Evolutionary conservation across 768 basidiomycete species (phyloP).

Genomic region (Mycena capillaripes): DNA sequence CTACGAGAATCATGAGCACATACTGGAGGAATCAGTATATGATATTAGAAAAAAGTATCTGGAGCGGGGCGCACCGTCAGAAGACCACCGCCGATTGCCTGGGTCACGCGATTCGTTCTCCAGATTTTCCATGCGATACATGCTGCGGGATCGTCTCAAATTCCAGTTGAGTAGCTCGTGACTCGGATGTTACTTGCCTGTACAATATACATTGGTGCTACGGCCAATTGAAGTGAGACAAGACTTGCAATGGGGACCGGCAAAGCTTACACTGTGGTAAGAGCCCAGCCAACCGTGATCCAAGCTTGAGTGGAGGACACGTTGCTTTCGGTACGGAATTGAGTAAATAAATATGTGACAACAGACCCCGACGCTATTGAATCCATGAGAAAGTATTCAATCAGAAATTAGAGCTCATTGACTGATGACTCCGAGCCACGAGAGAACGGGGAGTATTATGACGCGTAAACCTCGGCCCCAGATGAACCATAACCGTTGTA

Average conservation of each 20-base stretch:
- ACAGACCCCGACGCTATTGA: background rate
- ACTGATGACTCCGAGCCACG: background rate
- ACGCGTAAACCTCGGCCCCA: background rate
- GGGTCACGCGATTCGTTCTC: constrained; percentile 13
- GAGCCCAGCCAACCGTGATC: background rate
- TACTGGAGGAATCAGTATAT: background rate
- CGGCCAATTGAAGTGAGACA: background rate
- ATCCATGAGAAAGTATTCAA: background rate
- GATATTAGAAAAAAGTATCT: background rate
- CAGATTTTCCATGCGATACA: constrained; percentile 9
- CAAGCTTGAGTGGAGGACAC: background rate
- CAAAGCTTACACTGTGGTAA: background rate
- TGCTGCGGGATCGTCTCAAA: background rate
- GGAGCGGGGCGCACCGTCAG: background rate
- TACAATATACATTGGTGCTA: constrained; percentile 5
- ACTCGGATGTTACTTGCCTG: background rate
- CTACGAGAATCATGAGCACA: too few species aligned
- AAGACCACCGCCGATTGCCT: constrained; percentile 4
- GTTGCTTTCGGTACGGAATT: background rate
- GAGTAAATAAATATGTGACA: constrained; percentile 3
- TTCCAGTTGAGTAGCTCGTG: background rate
- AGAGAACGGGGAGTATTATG: constrained; percentile 7
- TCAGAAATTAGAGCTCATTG: constrained; percentile 1
- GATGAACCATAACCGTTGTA: constrained; percentile 6
- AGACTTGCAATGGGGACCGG: background rate